Percentiles rank a stretch among this genome's conserved stretches.
Conservation (phyloP, 1,284 basidiomycete species). For the Leccinum subfulvum region DNA sequence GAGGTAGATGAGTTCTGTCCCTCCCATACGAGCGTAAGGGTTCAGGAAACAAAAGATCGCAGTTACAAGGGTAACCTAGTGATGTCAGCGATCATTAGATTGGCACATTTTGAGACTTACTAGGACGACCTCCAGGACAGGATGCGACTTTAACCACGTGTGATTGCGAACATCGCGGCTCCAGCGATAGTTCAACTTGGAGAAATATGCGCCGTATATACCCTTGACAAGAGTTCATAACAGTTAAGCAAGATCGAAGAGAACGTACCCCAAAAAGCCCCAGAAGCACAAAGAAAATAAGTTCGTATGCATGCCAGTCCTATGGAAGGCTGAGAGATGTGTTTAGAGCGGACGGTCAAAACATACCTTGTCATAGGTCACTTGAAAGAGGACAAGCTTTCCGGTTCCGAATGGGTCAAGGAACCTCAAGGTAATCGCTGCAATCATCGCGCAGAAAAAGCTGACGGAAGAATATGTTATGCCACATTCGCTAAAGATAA, state of each 20-base stretch:
- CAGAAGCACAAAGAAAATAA: constrained; percentile 80
- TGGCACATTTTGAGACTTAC: constrained; percentile 43
- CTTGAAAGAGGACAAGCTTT: constrained; percentile 84
- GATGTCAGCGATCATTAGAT: constrained; percentile 12
- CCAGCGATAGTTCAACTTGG: constrained; percentile 90
- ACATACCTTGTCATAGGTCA: constrained; percentile 79
- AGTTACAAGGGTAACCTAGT: constrained; percentile 75
- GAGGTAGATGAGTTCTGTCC: constrained; percentile 90
- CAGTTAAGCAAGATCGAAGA: neutral
- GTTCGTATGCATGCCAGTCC: constrained; percentile 88
- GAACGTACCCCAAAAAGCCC: constrained; percentile 77
- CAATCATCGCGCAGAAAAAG: constrained; percentile 95
- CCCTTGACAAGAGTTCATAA: constrained; percentile 51
- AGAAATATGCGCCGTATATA: constrained; percentile 92
- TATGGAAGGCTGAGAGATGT: constrained; percentile 30
- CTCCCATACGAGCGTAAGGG: constrained; percentile 90
- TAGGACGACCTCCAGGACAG: constrained; percentile 81
- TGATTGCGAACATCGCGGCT: constrained; percentile 76
- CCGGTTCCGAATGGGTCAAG: constrained; percentile 91
- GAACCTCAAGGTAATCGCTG: constrained; percentile 83
- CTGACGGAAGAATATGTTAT: constrained; percentile 36
- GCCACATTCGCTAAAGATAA: neutral
- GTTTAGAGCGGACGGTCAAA: neutral
- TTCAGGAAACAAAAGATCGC: constrained; percentile 83
- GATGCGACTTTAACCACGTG: constrained; percentile 79